Conservation (phyloP, 768 basidiomycete genomes). For the Chiua virens region DNA sequence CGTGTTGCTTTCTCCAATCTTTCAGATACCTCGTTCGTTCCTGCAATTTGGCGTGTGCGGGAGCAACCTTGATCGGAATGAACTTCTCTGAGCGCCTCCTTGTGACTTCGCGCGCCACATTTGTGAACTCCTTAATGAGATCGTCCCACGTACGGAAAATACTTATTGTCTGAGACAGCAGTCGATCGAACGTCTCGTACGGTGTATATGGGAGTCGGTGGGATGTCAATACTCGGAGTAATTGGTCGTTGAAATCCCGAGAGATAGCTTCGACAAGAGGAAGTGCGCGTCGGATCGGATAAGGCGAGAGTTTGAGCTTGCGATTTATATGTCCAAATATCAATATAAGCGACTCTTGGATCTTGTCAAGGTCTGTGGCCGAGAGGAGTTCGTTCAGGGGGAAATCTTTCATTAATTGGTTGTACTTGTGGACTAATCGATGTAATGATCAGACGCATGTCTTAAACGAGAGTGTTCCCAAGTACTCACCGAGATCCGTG, state of each 20-base stretch:
- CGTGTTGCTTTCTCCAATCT: slow-evolving; percentile 95
- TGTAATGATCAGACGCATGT: not conserved
- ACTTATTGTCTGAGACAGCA: slow-evolving; percentile 69
- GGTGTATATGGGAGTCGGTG: slow-evolving; percentile 92
- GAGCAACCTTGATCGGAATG: slow-evolving; percentile 92
- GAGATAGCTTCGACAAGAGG: slow-evolving; percentile 99
- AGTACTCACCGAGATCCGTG: slow-evolving; percentile 71
- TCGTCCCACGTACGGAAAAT: slow-evolving; percentile 92
- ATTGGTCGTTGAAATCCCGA: slow-evolving; percentile 93
- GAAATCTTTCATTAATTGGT: slow-evolving; percentile 98
- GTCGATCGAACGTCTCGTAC: slow-evolving; percentile 90
- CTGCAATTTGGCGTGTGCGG: slow-evolving; percentile 89
- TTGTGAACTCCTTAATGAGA: slow-evolving; percentile 87
- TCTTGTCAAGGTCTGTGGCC: slow-evolving; percentile 93
- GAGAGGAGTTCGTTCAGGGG: slow-evolving; percentile 95
- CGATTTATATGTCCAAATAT: slow-evolving; percentile 95
- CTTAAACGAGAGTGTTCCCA: not conserved
- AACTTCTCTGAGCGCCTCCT: slow-evolving; percentile 88
- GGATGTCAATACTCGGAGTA: slow-evolving; percentile 85
- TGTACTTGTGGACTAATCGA: slow-evolving; percentile 90
- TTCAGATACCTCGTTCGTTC: slow-evolving; percentile 83
- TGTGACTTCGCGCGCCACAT: slow-evolving; percentile 90
- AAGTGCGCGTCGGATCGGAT: slow-evolving; percentile 92
- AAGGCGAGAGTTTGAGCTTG: slow-evolving; percentile 93
- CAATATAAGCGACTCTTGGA: slow-evolving; percentile 81